Base-by-base conservation (phyloP, 805 yeast species). In the Saturnispora mendoncae region DNA sequence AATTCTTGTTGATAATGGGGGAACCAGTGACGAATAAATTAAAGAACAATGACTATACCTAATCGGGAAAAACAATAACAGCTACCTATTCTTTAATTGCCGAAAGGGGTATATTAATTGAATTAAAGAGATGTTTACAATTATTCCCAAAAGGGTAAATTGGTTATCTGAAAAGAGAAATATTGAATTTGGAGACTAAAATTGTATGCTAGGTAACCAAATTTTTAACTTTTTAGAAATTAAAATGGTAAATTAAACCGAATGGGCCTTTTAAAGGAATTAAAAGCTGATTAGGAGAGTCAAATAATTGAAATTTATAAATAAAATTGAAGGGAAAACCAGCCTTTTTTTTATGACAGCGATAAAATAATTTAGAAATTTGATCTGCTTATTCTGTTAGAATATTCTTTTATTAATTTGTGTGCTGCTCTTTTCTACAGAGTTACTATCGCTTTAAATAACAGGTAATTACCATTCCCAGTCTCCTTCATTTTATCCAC, bases 61-160 rank as follows among this genome's bases (percentile, higher is more conserved):
- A 27, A 9, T 27, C 12, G 13, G 29, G 29, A 9, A 13, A 27
- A 7, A 27, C 14, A 5, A 27, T 23, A 23, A 15, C 33, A 19
- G 8, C 12, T 12, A 10, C 13, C 12, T 18, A 21, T 32, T 12
- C n/a, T 12, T 14, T 13, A 32, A 15, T 32, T 30, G 6, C 33
- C 33, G 8, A 30, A 30, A 30, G n/a, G 17, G 35, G 35, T 21
- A 30, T 17, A 19, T 32, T 19, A 32, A 19, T 21, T 17, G 26
- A 23, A 23, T 23, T 23, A 7, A 23, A 23, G 6, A 10, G 10
- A 23, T 35, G 29, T 35, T 35, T 19, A 35, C 31, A 32, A 19
- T 32, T 32, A 32, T 6, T 32, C 35, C 35, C 25, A 32, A 32
- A 32, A 7, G 17, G 25, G 35, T 14, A 32, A 32, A 14, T 12